A percentile compares a stretch with the other conserved stretches of the same genome.
Evolutionary conservation across 257 asterid genomes (phyloP).

Genomic region (Penstemon eatonii): DNA sequence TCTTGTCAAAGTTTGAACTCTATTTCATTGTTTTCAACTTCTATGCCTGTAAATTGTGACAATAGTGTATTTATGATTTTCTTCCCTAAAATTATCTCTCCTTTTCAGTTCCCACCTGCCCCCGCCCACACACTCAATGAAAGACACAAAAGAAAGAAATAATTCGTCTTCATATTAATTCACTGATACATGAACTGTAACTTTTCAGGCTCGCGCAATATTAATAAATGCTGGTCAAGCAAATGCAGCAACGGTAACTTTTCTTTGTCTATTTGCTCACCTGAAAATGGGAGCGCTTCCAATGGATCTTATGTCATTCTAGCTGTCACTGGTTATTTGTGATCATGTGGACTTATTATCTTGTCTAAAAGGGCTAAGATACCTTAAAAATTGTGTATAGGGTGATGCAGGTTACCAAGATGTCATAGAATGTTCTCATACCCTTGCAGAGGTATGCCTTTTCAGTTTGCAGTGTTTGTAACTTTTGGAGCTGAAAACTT

Average conservation of each 20-base stretch:
- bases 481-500: not conserved
- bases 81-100: not conserved
- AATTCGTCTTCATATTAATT: conserved; percentile 1
- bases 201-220: conserved; percentile 90
- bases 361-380: conserved; percentile 23
- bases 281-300: not conserved
- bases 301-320: conserved; percentile 4
- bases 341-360: not conserved
- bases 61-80: not conserved
- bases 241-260: conserved; percentile 92
- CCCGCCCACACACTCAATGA: not conserved
- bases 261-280: conserved; percentile 24
- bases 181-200: conserved; percentile 27
- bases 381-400: conserved; percentile 42
- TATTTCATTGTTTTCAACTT: not conserved
- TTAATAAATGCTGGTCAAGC: conserved; percentile 99
- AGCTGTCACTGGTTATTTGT: conserved; percentile 8
- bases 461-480: conserved; percentile 1
- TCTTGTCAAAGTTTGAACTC: no score
- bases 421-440: conserved; percentile 74
- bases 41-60: not conserved
- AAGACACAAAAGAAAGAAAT: no score
- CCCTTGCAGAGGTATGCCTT: conserved; percentile 69
- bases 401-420: conserved; percentile 97
- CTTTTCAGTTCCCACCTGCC: not conserved